Evolutionary conservation across 1,139 yeast species (phyloP), one percentile per base, ranked within the genome.

Genomic region (Taphrina deformans): DNA sequence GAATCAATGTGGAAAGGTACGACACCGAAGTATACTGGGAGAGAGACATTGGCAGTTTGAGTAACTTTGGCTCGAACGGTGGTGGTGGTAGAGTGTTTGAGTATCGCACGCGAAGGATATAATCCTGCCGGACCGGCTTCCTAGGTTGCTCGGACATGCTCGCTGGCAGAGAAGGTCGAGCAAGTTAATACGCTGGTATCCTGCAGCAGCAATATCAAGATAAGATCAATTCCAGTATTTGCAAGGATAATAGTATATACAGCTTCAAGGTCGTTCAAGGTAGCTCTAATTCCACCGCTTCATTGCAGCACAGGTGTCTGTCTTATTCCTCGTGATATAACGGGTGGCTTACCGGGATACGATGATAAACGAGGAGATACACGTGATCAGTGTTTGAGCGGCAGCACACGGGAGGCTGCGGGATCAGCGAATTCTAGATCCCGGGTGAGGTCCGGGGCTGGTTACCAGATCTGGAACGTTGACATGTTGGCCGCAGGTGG

Each of bases 61-160:
- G 76, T 67, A 91, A 81, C 75, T 89, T 90, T 26, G 99, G 98
- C 63, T 96, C 91, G 69, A 95, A 82, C 26, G 95, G 89, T 10
- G 99, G 98, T 1, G 97, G 93, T 16, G 99, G 99, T 38, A 93
- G 79, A 72, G 85, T 89, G 74, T 93, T 93, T 68, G 85, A 85
- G 75, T 91, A 93, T 73, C 96, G 83, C 65, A 89, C 85, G 71
- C 89, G 87, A 65, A 96, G 95, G 67, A 93, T 87, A 74, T 88
- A 92, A 71, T 91, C 97, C 76, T 92, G 97, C 27, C 63, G n/a
- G 9, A 41, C 63, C 7, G 56, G 50, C 31, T 50, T 59, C 40
- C 63, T 35, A 21, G 18, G 58, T 29, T 59, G 55, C 26, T 41
- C 63, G 12, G 63, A 50, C 63, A 59, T 59, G 21, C 12, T 18